Evolutionary conservation across 176 grass and related monocot genomes (phyloP).

Genomic region (Tuctoria greenei): DNA sequence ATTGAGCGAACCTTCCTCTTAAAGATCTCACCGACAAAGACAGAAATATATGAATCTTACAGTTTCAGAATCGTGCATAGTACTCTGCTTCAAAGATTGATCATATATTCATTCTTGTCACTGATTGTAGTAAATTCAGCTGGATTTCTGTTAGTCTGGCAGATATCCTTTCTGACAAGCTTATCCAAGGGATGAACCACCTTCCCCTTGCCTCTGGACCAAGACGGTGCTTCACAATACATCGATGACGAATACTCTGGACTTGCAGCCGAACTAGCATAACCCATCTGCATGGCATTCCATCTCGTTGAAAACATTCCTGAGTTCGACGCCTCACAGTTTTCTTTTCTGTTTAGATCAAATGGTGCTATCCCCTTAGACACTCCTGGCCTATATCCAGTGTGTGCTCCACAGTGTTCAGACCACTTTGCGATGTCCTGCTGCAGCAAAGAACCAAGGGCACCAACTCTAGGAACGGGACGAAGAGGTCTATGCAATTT

Average conservation of each 20-base stretch:
- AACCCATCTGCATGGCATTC: constrained; percentile 31
- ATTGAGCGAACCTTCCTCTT: constrained; percentile 23
- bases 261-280: neutral
- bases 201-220: constrained; percentile 28
- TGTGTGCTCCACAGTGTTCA: constrained; percentile 52
- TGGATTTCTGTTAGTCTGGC: constrained; percentile 69
- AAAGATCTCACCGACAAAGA: neutral
- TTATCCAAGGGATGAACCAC: constrained; percentile 39
- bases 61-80: neutral
- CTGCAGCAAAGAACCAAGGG: constrained; percentile 59
- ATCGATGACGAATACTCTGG: constrained; percentile 23
- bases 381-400: constrained; percentile 43
- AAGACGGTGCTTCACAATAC: constrained; percentile 16
- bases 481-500: constrained; percentile 50
- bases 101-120: constrained; percentile 66
- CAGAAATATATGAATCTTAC: constrained; percentile 26
- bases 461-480: constrained; percentile 67
- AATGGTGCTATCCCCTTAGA: constrained; percentile 26
- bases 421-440: constrained; percentile 65
- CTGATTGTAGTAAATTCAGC: constrained; percentile 65
- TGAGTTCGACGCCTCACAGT: constrained; percentile 28
- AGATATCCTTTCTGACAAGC: constrained; percentile 49
- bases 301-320: constrained; percentile 34
- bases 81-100: constrained; percentile 17
- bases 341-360: constrained; percentile 27